Evolutionary conservation across 2,329 filamentous ascomycete species (phyloP).

Genomic region (Leptosphaerulina australis): DNA sequence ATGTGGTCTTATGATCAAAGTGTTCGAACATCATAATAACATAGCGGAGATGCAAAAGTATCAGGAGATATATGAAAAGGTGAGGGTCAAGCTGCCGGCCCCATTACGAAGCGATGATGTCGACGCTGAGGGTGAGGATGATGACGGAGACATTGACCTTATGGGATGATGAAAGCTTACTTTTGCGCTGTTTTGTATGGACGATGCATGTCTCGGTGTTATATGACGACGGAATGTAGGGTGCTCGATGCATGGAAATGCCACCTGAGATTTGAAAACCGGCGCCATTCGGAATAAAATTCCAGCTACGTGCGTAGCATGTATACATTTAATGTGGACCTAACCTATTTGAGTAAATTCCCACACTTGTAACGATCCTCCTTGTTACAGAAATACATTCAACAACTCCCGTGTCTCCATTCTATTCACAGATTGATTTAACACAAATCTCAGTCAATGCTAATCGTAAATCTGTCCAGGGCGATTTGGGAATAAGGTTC

Average conservation of each 20-base stretch:
- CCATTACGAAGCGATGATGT: constrained; percentile 29
- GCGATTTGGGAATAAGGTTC: no score
- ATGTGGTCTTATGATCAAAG: constrained; percentile 39
- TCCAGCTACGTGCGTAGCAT: no score
- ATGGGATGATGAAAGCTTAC: neutral
- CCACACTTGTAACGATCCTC: no score
- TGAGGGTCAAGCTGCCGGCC: constrained; percentile 33
- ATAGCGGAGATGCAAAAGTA: constrained; percentile 34
- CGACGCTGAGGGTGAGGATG: constrained; percentile 35
- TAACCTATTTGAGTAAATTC: no score
- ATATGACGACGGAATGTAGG: neutral
- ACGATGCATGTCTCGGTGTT: constrained; percentile 13
- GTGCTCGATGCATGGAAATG: constrained; percentile 7
- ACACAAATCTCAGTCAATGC: no score
- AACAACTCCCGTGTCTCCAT: no score
- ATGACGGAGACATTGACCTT: constrained; percentile 14
- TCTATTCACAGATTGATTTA: no score
- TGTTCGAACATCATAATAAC: constrained; percentile 36
- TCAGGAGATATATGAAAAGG: constrained; percentile 27
- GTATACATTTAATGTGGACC: no score
- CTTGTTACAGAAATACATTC: no score
- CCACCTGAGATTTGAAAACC: no score
- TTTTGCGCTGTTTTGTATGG: neutral
- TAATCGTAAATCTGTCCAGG: no score
- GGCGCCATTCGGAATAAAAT: no score